Conservation (phyloP, 768 basidiomycete genomes). For the Panellus pusillus region DNA sequence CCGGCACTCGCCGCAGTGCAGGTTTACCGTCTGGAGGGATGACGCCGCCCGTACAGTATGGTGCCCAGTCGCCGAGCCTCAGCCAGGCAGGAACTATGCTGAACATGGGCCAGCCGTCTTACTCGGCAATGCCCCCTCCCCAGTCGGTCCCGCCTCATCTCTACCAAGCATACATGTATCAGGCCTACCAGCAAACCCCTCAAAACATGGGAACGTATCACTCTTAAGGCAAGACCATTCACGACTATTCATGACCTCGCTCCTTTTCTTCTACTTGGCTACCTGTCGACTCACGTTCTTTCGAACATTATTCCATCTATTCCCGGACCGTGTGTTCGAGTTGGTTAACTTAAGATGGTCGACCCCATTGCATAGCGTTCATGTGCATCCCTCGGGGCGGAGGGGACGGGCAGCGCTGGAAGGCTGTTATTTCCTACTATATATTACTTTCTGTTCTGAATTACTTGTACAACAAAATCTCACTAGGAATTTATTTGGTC, state of each 20-base stretch:
- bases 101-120: conserved; percentile 67
- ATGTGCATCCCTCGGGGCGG: background rate
- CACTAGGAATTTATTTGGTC: conserved; percentile 19
- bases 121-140: conserved; percentile 58
- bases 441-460: conserved; percentile 30
- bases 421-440: conserved; percentile 35
- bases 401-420: conserved; percentile 30
- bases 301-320: conserved; percentile 16
- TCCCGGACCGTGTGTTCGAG: conserved; percentile 11
- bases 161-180: conserved; percentile 84
- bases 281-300: conserved; percentile 19
- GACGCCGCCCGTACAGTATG: conserved; percentile 49
- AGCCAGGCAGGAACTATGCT: conserved; percentile 56
- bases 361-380: conserved; percentile 18
- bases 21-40: conserved; percentile 47
- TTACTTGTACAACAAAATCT: conserved; percentile 50
- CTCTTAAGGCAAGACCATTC: conserved; percentile 39
- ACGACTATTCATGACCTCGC: conserved; percentile 35
- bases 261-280: conserved; percentile 20
- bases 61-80: conserved; percentile 61
- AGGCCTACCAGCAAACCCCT: conserved; percentile 76
- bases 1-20: conserved; percentile 50
- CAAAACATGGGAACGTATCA: conserved; percentile 81
- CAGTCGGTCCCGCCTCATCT: conserved; percentile 59
- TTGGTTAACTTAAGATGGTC: conserved; percentile 21